These are phyloP conservation scores for Orbilia ellipsospora DNA, from an alignment of 2,329 filamentous ascomycete genomes.

Conservation along the genomic window DNA sequence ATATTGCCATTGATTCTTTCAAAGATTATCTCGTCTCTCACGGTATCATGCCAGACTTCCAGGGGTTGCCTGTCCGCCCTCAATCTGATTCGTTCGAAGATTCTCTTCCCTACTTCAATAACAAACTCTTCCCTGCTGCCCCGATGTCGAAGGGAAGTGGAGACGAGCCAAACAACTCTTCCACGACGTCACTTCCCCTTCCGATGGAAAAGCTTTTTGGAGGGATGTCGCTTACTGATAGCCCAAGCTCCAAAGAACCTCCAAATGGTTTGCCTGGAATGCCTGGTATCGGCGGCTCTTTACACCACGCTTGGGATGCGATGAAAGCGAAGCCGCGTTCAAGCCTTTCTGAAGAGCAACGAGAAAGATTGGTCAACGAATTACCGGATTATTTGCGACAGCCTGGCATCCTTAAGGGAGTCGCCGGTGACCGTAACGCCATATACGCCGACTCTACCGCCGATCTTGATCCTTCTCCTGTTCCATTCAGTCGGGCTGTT, in stretches of 20 bases:
- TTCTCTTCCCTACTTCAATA: conserved; percentile 94
- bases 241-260: conserved; percentile 83
- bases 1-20: conserved; percentile 95
- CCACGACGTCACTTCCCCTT: conserved; percentile 53
- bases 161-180: conserved; percentile 54
- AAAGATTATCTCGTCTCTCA: conserved; percentile 85
- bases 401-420: conserved; percentile 38
- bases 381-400: conserved; percentile 49
- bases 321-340: conserved; percentile 84
- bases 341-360: conserved; percentile 72
- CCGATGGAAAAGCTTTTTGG: conserved; percentile 56
- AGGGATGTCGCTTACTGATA: conserved; percentile 61
- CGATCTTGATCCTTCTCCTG: conserved; percentile 46
- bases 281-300: conserved; percentile 82
- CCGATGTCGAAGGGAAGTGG: conserved; percentile 73
- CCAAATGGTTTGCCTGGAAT: conserved; percentile 84
- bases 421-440: conserved; percentile 42
- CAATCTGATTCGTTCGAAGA: conserved; percentile 99
- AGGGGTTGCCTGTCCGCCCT: conserved; percentile 94
- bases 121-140: conserved; percentile 92
- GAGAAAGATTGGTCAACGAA: conserved; percentile 48
- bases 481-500: conserved; percentile 48
- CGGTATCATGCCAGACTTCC: conserved; percentile 87
- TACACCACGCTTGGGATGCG: conserved; percentile 90
- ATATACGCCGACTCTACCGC: conserved; percentile 47